Conservation (phyloP, 192 early-diverging fungal genomes). For the Coemansia sp. region DNA sequence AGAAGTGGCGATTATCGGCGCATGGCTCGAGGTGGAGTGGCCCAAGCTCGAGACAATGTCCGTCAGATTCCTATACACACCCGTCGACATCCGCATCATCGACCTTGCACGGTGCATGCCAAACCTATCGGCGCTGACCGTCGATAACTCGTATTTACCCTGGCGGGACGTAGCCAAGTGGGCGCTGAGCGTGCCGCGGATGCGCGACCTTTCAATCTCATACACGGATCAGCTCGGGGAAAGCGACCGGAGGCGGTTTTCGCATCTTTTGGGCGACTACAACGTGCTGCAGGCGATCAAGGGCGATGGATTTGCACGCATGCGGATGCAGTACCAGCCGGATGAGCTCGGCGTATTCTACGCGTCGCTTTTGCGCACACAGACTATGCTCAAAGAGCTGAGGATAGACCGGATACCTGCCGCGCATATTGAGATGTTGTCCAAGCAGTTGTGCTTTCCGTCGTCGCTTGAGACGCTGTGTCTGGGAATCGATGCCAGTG, state of each 20-base stretch:
- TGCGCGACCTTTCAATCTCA: conserved; percentile 44
- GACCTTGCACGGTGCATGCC: conserved; percentile 48
- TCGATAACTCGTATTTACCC: conserved; percentile 54
- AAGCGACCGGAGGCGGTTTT: conserved; percentile 36
- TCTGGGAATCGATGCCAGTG: conserved; percentile 45
- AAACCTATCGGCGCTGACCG: conserved; percentile 14
- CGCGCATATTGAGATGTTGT: conserved; percentile 36
- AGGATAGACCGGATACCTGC: conserved; percentile 48
- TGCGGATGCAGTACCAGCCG: conserved; percentile 53
- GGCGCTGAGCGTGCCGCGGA: conserved; percentile 29
- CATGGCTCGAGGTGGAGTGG: conserved; percentile 51
- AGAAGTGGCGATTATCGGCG: conserved; percentile 48
- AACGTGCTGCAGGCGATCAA: conserved; percentile 45
- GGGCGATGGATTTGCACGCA: conserved; percentile 30
- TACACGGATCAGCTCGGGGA: conserved; percentile 44
- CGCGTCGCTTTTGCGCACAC: conserved; percentile 47
- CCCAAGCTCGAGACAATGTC: conserved; percentile 40
- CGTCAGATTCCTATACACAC: conserved; percentile 47
- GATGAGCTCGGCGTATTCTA: conserved; percentile 54
- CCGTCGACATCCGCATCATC: conserved; percentile 47
- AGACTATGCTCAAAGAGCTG: conserved; percentile 44
- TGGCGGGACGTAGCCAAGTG: conserved; percentile 53
- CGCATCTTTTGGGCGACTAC: conserved; percentile 50
- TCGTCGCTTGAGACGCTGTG: conserved; percentile 51
- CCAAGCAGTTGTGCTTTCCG: conserved; percentile 47